These are phyloP conservation scores for Penicillium desertorum DNA, from an alignment of 495 filamentous ascomycete genomes.

Conservation along the genomic window DNA sequence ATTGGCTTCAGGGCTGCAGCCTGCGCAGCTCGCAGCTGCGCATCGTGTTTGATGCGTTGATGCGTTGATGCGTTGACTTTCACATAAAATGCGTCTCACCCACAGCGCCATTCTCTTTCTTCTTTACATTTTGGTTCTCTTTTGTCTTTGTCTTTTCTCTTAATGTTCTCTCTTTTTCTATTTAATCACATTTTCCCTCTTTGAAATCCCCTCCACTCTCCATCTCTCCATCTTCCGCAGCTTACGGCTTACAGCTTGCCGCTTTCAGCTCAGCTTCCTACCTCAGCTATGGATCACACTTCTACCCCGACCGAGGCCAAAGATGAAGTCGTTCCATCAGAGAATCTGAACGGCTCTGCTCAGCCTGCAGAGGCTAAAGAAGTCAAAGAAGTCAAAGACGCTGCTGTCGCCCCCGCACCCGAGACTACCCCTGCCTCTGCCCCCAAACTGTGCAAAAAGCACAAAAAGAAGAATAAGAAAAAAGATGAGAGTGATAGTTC, in stretches of 20 bases:
- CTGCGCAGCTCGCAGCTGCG: neutral
- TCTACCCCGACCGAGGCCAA: conserved; percentile 26
- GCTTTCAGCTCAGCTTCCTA: conserved; percentile 7
- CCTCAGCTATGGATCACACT: conserved; percentile 24
- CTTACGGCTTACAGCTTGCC: conserved; percentile 15
- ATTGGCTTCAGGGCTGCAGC: conserved; percentile 14
- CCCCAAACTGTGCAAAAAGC: conserved; percentile 44
- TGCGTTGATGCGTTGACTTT: neutral
- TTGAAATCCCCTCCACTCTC: neutral
- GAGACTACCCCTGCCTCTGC: conserved; percentile 16
- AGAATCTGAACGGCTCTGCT: conserved; percentile 25
- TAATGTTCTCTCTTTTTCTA: neutral
- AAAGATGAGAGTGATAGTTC: conserved; percentile 28
- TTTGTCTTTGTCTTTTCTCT: neutral
- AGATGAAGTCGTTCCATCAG: conserved; percentile 31
- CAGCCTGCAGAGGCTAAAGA: conserved; percentile 8
- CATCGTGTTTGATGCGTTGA: conserved; percentile 1
- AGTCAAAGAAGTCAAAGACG: conserved; percentile 16
- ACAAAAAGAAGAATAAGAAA: conserved; percentile 24
- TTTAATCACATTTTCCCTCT: neutral
- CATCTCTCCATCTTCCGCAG: conserved; percentile 3
- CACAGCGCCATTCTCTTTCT: conserved; percentile 14
- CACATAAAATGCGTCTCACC: conserved; percentile 17
- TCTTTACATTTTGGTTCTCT: conserved; percentile 8
- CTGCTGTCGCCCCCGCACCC: conserved; percentile 20